Conservation (phyloP, 495 filamentous ascomycete species). For the Talaromyces thailandensis region DNA sequence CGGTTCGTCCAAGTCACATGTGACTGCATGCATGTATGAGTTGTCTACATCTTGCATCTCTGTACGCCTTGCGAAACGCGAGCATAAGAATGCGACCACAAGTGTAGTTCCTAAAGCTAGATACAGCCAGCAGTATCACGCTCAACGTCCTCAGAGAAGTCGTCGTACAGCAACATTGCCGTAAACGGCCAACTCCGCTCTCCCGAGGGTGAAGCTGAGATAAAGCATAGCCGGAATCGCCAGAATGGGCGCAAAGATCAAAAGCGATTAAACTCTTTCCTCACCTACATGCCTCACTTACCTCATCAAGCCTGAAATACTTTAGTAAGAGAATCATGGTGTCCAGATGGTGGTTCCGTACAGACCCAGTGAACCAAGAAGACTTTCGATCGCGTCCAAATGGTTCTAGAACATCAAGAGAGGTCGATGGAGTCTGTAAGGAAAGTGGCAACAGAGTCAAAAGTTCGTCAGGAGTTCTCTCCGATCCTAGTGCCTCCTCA, state of each 20-base stretch:
- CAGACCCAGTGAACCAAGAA: not conserved
- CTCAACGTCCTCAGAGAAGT: not conserved
- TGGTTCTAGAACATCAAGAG: not conserved
- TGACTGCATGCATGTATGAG: not conserved
- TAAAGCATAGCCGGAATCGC: not conserved
- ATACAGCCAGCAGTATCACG: not conserved
- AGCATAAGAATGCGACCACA: not conserved
- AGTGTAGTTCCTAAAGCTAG: not conserved
- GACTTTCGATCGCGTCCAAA: not conserved
- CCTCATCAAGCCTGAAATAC: not conserved
- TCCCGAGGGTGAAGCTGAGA: not conserved
- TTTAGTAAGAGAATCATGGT: not conserved
- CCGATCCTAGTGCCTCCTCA: not conserved
- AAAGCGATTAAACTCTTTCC: not conserved
- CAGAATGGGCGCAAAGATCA: not conserved
- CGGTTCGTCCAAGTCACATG: no score
- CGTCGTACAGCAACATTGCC: not conserved
- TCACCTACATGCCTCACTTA: not conserved
- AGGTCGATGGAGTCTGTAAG: not conserved
- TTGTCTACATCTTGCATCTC: not conserved
- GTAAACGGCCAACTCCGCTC: not conserved
- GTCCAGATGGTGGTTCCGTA: not conserved
- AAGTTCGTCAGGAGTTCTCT: not conserved
- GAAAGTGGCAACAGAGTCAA: not conserved
- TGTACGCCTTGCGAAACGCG: not conserved